Evolutionary conservation across 768 basidiomycete genomes (phyloP), one percentile per base, ranked within the genome.

Genomic region (Lactarius akahatsu): DNA sequence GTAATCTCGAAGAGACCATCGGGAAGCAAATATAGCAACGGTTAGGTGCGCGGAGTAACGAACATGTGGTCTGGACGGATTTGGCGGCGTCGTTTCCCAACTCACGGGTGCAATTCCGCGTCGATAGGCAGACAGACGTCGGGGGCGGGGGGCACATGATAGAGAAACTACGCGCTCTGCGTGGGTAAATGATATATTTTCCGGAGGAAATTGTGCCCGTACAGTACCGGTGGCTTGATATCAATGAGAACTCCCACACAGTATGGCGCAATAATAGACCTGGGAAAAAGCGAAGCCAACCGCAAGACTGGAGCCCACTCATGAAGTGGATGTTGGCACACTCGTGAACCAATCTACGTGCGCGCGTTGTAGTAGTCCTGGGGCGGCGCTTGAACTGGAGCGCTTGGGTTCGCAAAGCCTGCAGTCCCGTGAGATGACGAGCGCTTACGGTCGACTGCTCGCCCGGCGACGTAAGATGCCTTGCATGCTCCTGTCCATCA

Each of bases 11-110:
- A 34, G 55, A 18, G 20, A 30, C 30, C 18, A 3, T 56, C 30
- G 9, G 30, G n/a, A 23, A 23, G 38, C 23, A 26, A 58, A 38
- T 40, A 40, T 58, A 26, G 57, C 5, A 58, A 4, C 34, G n/a
- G 57, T n/a, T 15, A 16, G 10, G 38, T 28, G 38, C 11, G 11
- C 38, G 11, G 18, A 40, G 57, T 40, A 13, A 11, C n/a, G 57
- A 58, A 36, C 36, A 40, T 26, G 23, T 40, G 36, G 57, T 20
- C 13, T 1, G 36, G 6, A 58, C 57, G 38, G 36, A 26, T 15
- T 40, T 13, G n/a, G 36, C n/a, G 57, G n/a, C 36, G 57, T 10
- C 34, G 15, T n/a, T 57, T 57, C 57, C 57, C 34, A 58, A 23
- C 57, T 40, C 26, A 23, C 36, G 57, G 34, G 57, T 58, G 57